A percentile compares a stretch with the other conserved stretches of the same genome.
Evolutionary conservation across 169 alveolate species (phyloP).

Genomic region (Plasmodium gonderi): DNA sequence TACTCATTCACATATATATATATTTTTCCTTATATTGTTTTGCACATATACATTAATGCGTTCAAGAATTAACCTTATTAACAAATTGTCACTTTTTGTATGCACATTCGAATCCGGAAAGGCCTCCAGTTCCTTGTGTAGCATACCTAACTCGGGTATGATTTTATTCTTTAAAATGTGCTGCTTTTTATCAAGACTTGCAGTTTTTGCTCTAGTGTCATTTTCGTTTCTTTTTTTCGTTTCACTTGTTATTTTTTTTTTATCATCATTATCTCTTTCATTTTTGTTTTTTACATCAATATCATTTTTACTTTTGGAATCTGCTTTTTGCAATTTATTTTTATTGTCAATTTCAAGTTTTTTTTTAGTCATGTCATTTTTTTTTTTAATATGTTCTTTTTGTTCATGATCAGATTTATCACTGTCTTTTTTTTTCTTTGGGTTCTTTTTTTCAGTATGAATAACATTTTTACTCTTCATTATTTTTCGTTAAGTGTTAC

Average conservation of each 20-base stretch:
- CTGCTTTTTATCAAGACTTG: slow-evolving; percentile 34
- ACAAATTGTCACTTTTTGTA: background rate
- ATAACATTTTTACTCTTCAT: slow-evolving; percentile 22
- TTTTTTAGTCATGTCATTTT: slow-evolving; percentile 41
- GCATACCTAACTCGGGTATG: background rate
- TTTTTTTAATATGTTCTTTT: slow-evolving; percentile 35
- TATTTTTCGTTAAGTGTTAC: background rate
- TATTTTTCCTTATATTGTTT: background rate
- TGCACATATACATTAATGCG: background rate
- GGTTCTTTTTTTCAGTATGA: slow-evolving; percentile 27
- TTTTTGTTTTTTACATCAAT: slow-evolving; percentile 7
- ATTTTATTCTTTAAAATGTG: slow-evolving; percentile 30
- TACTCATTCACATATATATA: background rate
- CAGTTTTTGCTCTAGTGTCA: background rate
- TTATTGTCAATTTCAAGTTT: slow-evolving; percentile 26
- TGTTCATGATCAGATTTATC: slow-evolving; percentile 19
- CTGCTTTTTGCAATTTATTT: slow-evolving; percentile 21
- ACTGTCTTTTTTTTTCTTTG: slow-evolving; percentile 33
- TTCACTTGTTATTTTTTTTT: slow-evolving; percentile 21
- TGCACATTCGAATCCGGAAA: background rate
- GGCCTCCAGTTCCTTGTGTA: slow-evolving; percentile 2
- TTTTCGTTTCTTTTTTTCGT: slow-evolving; percentile 22
- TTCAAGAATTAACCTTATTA: slow-evolving; percentile 39
- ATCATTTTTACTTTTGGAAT: slow-evolving; percentile 2
- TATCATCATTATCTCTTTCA: slow-evolving; percentile 58